These are phyloP conservation scores for Castanea sativa DNA, from an alignment of 306 rosid species.

Conservation along the genomic window DNA sequence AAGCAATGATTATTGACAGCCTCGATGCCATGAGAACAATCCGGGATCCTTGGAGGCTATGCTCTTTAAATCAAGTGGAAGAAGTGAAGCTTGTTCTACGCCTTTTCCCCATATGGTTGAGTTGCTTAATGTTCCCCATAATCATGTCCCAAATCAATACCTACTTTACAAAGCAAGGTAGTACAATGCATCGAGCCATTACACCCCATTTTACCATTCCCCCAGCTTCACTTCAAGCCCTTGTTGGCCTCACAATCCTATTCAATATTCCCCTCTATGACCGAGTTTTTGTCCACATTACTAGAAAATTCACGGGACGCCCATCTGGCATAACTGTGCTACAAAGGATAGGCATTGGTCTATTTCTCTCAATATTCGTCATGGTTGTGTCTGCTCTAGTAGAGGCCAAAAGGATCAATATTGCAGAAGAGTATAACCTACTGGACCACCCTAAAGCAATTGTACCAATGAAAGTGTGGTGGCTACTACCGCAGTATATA, in stretches of 20 bases:
- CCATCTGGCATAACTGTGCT: slow-evolving; percentile 58
- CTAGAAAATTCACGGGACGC: slow-evolving; percentile 41
- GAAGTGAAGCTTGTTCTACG: slow-evolving; percentile 68
- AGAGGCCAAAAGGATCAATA: slow-evolving; percentile 43
- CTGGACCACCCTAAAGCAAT: slow-evolving; percentile 28
- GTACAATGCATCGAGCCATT: slow-evolving; percentile 44
- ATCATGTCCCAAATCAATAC: slow-evolving; percentile 62
- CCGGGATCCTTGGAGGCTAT: slow-evolving; percentile 69
- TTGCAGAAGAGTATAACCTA: slow-evolving; percentile 16
- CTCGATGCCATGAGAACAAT: slow-evolving; percentile 37
- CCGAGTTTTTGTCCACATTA: slow-evolving; percentile 38
- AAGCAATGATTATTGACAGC: slow-evolving; percentile 59
- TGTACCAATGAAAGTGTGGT: slow-evolving; percentile 46
- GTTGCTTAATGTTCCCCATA: slow-evolving; percentile 55
- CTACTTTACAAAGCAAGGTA: slow-evolving; percentile 64
- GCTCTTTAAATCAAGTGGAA: slow-evolving; percentile 69
- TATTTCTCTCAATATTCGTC: slow-evolving; percentile 49
- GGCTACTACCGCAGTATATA: slow-evolving; percentile 51
- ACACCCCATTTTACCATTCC: slow-evolving; percentile 59
- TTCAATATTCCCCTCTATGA: slow-evolving; percentile 51
- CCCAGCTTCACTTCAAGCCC: slow-evolving; percentile 65
- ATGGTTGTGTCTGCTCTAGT: slow-evolving; percentile 57
- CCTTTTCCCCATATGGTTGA: slow-evolving; percentile 69
- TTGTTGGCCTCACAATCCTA: slow-evolving; percentile 49
- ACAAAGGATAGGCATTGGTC: slow-evolving; percentile 67